Evolutionary conservation across 2,329 filamentous ascomycete species (phyloP).

Genomic region (Monilinia laxa): DNA sequence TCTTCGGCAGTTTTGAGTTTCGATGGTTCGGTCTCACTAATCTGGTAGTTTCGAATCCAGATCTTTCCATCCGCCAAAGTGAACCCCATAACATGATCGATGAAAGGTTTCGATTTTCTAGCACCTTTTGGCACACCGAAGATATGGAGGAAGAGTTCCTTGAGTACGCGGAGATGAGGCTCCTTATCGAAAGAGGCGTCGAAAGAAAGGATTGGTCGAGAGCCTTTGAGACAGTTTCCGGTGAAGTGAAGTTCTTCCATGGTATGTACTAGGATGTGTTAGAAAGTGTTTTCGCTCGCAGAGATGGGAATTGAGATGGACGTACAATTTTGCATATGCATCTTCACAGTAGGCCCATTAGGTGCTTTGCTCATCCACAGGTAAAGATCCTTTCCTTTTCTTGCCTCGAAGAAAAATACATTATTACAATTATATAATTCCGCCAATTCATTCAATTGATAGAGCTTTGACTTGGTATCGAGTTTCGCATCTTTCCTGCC

Average conservation of each 20-base stretch:
- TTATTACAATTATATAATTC: conserved; percentile 93
- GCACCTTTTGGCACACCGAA: conserved; percentile 91
- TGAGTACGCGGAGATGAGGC: conserved; percentile 78
- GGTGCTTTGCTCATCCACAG: conserved; percentile 90
- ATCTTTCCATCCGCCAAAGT: conserved; percentile 90
- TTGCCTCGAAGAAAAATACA: conserved; percentile 90
- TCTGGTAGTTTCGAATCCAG: conserved; percentile 94
- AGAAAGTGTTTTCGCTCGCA: background rate
- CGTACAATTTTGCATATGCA: conserved; percentile 75
- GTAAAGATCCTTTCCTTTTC: conserved; percentile 93
- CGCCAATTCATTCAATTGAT: conserved; percentile 70
- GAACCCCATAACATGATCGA: conserved; percentile 93
- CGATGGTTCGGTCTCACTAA: conserved; percentile 74
- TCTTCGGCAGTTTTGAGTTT: conserved; percentile 44
- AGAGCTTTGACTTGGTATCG: conserved; percentile 88
- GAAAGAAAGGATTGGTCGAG: conserved; percentile 86
- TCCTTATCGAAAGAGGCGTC: conserved; percentile 81
- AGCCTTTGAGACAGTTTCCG: conserved; percentile 94
- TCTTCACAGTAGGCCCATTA: conserved; percentile 57
- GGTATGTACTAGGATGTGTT: conserved; percentile 67
- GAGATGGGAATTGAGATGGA: background rate
- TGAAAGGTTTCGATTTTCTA: conserved; percentile 89
- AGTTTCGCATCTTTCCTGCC: conserved; percentile 94
- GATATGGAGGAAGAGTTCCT: conserved; percentile 84
- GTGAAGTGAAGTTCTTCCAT: conserved; percentile 97